These are phyloP conservation scores for Mortierella sp. DNA, from an alignment of 371 early-diverging fungal species.

Conservation along the genomic window DNA sequence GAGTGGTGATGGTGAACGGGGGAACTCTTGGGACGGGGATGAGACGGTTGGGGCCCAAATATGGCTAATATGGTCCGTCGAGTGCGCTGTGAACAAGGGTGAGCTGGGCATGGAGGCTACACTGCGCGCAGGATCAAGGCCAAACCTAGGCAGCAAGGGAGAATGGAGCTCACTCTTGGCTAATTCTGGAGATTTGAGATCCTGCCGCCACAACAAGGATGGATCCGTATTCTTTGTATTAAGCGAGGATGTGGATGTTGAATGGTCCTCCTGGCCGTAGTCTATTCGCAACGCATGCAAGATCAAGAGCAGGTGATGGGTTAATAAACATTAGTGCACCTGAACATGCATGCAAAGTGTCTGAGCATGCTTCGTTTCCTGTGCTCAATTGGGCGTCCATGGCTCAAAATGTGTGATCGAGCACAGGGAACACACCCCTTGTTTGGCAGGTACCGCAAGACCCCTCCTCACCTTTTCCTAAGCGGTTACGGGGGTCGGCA, in stretches of 20 bases:
- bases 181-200: conserved; percentile 34
- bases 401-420: background rate
- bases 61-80: conserved; percentile 51
- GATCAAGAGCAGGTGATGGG: background rate
- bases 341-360: conserved; percentile 17
- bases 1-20: conserved; percentile 88
- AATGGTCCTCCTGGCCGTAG: conserved; percentile 19
- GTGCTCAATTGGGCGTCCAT: background rate
- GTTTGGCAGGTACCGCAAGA: background rate
- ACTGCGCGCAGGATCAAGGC: conserved; percentile 41
- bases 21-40: conserved; percentile 69
- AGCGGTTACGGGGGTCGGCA: conserved; percentile 13
- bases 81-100: conserved; percentile 43
- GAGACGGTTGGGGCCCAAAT: conserved; percentile 52
- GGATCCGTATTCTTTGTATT: conserved; percentile 32
- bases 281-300: conserved; percentile 9
- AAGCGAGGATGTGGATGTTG: conserved; percentile 24
- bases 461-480: conserved; percentile 15
- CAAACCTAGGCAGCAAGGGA: conserved; percentile 35
- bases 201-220: conserved; percentile 45
- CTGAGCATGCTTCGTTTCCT: conserved; percentile 11
- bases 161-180: conserved; percentile 50
- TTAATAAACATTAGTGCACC: conserved; percentile 5
- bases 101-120: conserved; percentile 53
- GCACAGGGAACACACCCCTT: background rate